phyloP scores from a whole-genome alignment of 148 eudicot genomes.

The Arbutus unedo region DNA sequence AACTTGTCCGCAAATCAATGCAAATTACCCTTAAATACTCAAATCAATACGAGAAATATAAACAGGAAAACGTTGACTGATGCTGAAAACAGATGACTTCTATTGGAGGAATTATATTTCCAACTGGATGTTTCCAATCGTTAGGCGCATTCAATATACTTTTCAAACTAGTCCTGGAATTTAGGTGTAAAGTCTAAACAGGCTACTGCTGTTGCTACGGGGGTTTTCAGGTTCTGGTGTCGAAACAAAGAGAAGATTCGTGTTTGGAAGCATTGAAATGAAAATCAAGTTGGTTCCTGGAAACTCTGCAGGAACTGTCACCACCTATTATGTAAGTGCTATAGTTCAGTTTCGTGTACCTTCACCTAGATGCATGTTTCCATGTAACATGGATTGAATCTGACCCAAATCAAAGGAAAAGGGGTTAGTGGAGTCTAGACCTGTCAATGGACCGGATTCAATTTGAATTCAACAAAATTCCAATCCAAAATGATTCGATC shows the following conservation, averaged over 20 bases:
- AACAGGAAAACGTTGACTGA: neutral
- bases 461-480: too few relatives aligned
- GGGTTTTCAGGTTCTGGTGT: slow-evolving; percentile 52
- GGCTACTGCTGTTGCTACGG: neutral
- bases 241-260: slow-evolving; percentile 39
- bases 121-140: neutral
- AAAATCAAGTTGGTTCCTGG: slow-evolving; percentile 57
- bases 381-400: neutral
- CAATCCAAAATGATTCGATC: too few relatives aligned
- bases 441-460: too few relatives aligned
- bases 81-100: neutral
- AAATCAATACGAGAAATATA: too few relatives aligned
- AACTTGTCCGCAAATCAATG: too few relatives aligned
- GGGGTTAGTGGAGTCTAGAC: too few relatives aligned
- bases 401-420: neutral
- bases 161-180: neutral
- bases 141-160: neutral
- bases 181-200: neutral
- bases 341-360: neutral
- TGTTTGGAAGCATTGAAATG: slow-evolving; percentile 64
- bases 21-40: too few relatives aligned
- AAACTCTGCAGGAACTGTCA: slow-evolving; percentile 74
- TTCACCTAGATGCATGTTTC: neutral
- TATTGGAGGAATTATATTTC: neutral
- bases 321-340: slow-evolving; percentile 70